Percentiles rank a stretch among this genome's conserved stretches.
Evolutionary conservation across 805 yeast species (phyloP).

Genomic region (Cyberlindnera mycetangii): DNA sequence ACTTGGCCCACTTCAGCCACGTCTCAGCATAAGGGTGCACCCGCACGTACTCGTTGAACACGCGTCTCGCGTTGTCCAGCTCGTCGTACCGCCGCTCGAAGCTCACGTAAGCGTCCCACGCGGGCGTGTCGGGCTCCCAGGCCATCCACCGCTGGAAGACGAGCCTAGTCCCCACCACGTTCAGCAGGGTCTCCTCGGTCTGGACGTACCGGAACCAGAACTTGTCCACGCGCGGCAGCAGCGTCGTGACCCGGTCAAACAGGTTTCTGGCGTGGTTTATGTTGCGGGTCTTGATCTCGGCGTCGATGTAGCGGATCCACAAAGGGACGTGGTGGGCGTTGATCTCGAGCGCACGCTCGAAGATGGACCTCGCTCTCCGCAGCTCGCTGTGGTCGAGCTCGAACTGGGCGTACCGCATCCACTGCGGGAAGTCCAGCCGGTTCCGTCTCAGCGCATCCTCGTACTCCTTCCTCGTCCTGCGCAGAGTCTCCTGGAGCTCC

Average conservation of each 20-base stretch:
- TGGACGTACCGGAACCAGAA: slow-evolving; percentile 83
- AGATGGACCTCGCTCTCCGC: slow-evolving; percentile 77
- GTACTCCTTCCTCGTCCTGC: slow-evolving; percentile 73
- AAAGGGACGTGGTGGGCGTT: slow-evolving; percentile 73
- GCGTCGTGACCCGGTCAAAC: slow-evolving; percentile 69
- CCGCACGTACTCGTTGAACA: slow-evolving; percentile 55
- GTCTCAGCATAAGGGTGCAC: slow-evolving; percentile 50
- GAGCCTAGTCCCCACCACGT: slow-evolving; percentile 55
- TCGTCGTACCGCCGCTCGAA: slow-evolving; percentile 71
- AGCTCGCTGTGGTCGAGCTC: slow-evolving; percentile 79
- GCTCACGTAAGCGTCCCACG: slow-evolving; percentile 72
- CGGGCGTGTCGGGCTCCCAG: slow-evolving; percentile 67
- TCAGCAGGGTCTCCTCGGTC: slow-evolving; percentile 75
- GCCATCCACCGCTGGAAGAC: slow-evolving; percentile 78
- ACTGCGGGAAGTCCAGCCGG: slow-evolving; percentile 76
- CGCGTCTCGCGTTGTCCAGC: slow-evolving; percentile 50
- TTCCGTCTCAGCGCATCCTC: slow-evolving; percentile 88
- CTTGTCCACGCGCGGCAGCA: slow-evolving; percentile 77
- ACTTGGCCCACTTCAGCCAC: slow-evolving; percentile 76
- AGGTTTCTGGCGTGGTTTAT: slow-evolving; percentile 88
- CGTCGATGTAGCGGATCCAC: slow-evolving; percentile 81
- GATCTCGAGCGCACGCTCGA: slow-evolving; percentile 82
- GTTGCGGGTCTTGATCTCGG: slow-evolving; percentile 68
- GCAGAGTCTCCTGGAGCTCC: slow-evolving; percentile 73
- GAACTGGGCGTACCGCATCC: slow-evolving; percentile 90